phyloP scores from a whole-genome alignment of 768 basidiomycete genomes.

The Terana coerulea region DNA sequence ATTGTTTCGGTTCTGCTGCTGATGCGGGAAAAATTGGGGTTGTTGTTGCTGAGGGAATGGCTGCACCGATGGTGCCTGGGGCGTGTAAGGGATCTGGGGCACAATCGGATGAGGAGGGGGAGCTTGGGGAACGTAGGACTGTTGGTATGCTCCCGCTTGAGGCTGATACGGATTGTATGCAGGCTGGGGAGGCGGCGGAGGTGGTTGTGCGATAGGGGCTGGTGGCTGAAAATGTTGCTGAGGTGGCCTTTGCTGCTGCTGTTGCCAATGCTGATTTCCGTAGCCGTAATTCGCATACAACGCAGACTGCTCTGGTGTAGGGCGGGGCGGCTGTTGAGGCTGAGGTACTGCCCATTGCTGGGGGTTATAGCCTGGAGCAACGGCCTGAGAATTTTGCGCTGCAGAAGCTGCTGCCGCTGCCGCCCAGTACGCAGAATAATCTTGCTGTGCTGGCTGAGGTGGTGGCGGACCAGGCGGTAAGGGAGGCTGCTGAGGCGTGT shows the following conservation, averaged over 20 bases:
- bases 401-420: conserved; percentile 49
- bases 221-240: conserved; percentile 49
- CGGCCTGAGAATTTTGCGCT: conserved; percentile 49
- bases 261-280: conserved; percentile 60
- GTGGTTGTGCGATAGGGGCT: conserved; percentile 48
- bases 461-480: conserved; percentile 79
- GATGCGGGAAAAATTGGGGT: conserved; percentile 22
- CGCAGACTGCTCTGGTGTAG: conserved; percentile 75
- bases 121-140: conserved; percentile 64
- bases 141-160: conserved; percentile 50
- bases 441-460: conserved; percentile 59
- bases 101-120: conserved; percentile 44
- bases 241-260: conserved; percentile 50
- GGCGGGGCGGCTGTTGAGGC: conserved; percentile 42
- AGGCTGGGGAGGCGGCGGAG: conserved; percentile 53
- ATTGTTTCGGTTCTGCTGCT: conserved; percentile 30
- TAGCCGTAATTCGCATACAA: conserved; percentile 93
- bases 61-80: conserved; percentile 40
- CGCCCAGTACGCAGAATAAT: conserved; percentile 79
- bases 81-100: conserved; percentile 38
- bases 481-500: conserved; percentile 70
- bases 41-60: conserved; percentile 36
- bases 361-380: conserved; percentile 45
- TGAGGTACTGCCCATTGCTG: conserved; percentile 68
- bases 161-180: conserved; percentile 79